Conservation (phyloP, 2,329 filamentous ascomycete genomes). For the Aureobasidium sp. region DNA sequence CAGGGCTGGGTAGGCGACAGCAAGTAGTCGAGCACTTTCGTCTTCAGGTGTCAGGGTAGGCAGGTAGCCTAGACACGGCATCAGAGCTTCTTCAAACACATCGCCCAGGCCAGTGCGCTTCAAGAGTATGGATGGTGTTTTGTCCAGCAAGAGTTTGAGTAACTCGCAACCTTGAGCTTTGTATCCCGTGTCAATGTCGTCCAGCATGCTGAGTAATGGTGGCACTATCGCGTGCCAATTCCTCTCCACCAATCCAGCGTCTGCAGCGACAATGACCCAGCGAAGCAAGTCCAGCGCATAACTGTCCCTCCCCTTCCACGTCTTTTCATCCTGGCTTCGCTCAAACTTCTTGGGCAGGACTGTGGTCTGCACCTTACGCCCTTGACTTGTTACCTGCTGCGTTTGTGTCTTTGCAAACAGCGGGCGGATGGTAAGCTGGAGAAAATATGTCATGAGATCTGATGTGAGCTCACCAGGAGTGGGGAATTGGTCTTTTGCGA, state of each 20-base stretch:
- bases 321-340: constrained; percentile 37
- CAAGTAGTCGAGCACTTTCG: constrained; percentile 60
- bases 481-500: constrained; percentile 24
- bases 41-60: constrained; percentile 68
- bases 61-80: constrained; percentile 67
- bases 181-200: constrained; percentile 51
- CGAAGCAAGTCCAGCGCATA: constrained; percentile 50
- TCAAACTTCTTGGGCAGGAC: constrained; percentile 33
- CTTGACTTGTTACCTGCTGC: constrained; percentile 48
- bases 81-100: constrained; percentile 62
- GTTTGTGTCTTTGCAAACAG: constrained; percentile 56
- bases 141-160: constrained; percentile 49
- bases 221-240: constrained; percentile 66
- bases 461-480: constrained; percentile 43
- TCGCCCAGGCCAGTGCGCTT: constrained; percentile 56
- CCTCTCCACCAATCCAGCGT: constrained; percentile 45
- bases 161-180: constrained; percentile 52
- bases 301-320: constrained; percentile 52
- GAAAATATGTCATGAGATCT: constrained; percentile 47
- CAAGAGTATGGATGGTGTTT: constrained; percentile 49
- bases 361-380: constrained; percentile 47
- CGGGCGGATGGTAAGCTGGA: constrained; percentile 58
- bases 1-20: constrained; percentile 60
- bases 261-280: constrained; percentile 53
- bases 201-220: constrained; percentile 60